phyloP scores from a whole-genome alignment of 2,329 filamentous ascomycete genomes.

The Penicillium olsonii region DNA sequence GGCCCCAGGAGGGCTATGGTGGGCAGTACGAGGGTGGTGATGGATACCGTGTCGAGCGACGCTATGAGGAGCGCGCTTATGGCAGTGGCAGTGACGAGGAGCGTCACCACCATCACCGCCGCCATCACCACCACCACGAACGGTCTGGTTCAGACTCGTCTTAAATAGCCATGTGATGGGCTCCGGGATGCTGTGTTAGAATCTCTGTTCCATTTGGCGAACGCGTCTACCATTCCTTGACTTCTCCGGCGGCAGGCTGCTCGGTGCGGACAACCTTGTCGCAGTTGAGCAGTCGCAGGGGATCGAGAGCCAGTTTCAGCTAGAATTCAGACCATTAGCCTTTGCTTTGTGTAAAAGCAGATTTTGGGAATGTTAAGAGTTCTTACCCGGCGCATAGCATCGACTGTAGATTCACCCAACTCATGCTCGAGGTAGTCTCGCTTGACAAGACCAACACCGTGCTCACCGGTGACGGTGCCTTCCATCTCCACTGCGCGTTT shows the following conservation, averaged over 20 bases:
- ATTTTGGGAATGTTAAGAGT: not conserved
- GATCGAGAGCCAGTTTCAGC: slow-evolving; percentile 66
- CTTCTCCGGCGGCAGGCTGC: slow-evolving; percentile 50
- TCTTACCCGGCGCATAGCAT: slow-evolving; percentile 65
- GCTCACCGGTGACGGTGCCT: slow-evolving; percentile 72
- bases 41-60: slow-evolving; percentile 24
- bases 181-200: not conserved
- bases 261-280: slow-evolving; percentile 66
- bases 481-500: slow-evolving; percentile 69
- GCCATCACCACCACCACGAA: slow-evolving; percentile 22
- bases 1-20: slow-evolving; percentile 17
- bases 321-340: slow-evolving; percentile 32
- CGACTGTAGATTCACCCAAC: slow-evolving; percentile 60
- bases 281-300: slow-evolving; percentile 65
- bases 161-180: not conserved
- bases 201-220: not conserved
- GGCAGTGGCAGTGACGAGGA: slow-evolving; percentile 22
- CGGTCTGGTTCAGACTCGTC: slow-evolving; percentile 21
- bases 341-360: not conserved
- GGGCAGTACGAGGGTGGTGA: slow-evolving; percentile 20
- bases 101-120: slow-evolving; percentile 19
- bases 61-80: slow-evolving; percentile 20
- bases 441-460: slow-evolving; percentile 71
- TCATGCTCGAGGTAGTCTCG: slow-evolving; percentile 66
- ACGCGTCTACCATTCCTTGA: slow-evolving; percentile 46